Base-by-base conservation (phyloP, 306 rosid genomes). In the Trifolium dubium region DNA sequence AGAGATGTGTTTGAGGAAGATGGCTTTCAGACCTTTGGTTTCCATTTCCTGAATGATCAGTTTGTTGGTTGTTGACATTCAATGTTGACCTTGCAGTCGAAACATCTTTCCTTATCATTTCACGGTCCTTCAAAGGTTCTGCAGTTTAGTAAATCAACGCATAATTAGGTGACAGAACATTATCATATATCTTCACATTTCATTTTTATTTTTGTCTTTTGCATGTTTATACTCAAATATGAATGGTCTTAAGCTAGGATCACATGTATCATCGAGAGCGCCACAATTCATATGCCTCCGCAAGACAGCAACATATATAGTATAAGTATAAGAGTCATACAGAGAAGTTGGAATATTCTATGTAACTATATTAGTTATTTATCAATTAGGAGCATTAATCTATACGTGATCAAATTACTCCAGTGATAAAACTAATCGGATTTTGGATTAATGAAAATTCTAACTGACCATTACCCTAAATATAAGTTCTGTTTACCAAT, bases 21-120 rank as follows among this genome's bases (percentile, higher is more conserved):
- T 31, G 62, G 5, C 30, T 80, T 79, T 83, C 82, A 72, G 82
- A 58, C 31, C 59, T 76, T 69, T 66, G 78, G 35, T 82, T 77
- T 63, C 53, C 47, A 50, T 74, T 69, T 75, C 53, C 67, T 12
- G 44, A 44, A 40, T 3, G 65, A 46, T 82, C 76, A 51, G 19
- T 72, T 65, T 15, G 59, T 51, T 69, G 77, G 41, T 59, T 76
- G 37, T 64, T 69, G 68, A 56, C 76, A 62, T 75, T 49, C 74
- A 67, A 18, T 37, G 64, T n/a, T 54, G 84, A 49, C 54, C 46
- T 79, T 69, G 59, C 69, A 19, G 55, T 63, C 3, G 84, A 67
- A 61, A 75, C 82, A 59, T 79, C 81, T 74, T 14, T 56, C 18
- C 68, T 58, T 2, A 53, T 63, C 73, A 29, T 67, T 67, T 78